These are phyloP conservation scores for Penicillium corylophilum DNA, from an alignment of 2,329 filamentous ascomycete genomes.

Conservation along the genomic window DNA sequence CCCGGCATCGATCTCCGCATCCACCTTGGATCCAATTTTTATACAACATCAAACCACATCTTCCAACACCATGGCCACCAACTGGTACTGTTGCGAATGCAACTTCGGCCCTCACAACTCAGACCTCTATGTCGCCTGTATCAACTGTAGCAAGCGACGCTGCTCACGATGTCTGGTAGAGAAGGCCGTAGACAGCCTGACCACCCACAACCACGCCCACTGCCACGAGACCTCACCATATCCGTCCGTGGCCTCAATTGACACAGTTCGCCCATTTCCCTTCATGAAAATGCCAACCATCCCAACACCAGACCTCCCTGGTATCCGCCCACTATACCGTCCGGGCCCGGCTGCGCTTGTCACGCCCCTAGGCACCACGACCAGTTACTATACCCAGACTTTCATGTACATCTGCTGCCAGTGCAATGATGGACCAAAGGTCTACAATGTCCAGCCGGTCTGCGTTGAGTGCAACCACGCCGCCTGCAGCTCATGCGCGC, in stretches of 20 bases:
- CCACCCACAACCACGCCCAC: constrained; percentile 9
- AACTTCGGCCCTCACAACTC: constrained; percentile 32
- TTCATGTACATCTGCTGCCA: constrained; percentile 41
- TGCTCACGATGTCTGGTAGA: constrained; percentile 23
- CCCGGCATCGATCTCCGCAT: not conserved
- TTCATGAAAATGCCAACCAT: constrained; percentile 9
- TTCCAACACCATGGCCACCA: constrained; percentile 15
- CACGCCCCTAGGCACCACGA: not conserved
- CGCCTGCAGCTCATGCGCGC: constrained; percentile 29
- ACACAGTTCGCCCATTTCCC: constrained; percentile 1
- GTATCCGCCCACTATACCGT: constrained; percentile 13
- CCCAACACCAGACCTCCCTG: constrained; percentile 12
- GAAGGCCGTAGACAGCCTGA: constrained; percentile 6
- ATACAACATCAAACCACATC: not conserved
- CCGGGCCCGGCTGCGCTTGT: not conserved
- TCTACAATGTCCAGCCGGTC: constrained; percentile 32
- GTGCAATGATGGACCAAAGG: constrained; percentile 41
- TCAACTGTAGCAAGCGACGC: constrained; percentile 23
- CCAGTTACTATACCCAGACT: constrained; percentile 12
- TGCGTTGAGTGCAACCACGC: constrained; percentile 37
- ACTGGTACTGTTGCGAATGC: constrained; percentile 39
- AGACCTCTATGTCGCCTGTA: constrained; percentile 26
- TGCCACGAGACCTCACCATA: constrained; percentile 18
- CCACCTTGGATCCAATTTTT: constrained; percentile 3
- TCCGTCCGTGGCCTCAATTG: constrained; percentile 12